Evolutionary conservation across 371 early-diverging fungal species (phyloP), one percentile per base, ranked within the genome.

Genomic region (Haplosporangium sp.): DNA sequence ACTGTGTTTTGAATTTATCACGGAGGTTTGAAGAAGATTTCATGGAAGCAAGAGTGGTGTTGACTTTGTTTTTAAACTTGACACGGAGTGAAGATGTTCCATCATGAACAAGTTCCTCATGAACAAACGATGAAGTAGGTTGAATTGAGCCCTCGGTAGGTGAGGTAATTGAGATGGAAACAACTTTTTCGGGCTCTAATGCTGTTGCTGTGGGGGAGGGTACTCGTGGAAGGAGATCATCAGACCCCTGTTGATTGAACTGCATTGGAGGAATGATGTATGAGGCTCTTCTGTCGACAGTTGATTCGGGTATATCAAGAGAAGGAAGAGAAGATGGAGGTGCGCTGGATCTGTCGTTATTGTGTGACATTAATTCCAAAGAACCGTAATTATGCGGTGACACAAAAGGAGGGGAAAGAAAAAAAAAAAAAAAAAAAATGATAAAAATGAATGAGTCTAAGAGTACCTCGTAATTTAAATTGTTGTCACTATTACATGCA

Each of bases 1-100:
- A 38, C 1, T 65, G 64, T 6, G 61, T 62, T 52, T 65, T 69
- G 48, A 55, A 61, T 44, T 44, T 67, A 37, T 77, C 77, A 17
- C 69, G 64, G 6, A 77, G 58, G 19, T 77, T 77, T 9, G 77
- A 68, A 3, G 72, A 65, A 7, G 77, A 77, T 58, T 69, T 77
- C 57, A 77, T 77, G 6, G 77, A 72, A 34, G 77, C 72, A 19
- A 77, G 63, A 3, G 76, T 71, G 39, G 47, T 61, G 56, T 60
- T 58, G 59, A 76, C 72, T 10, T 63, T 63, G 65, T 72, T 77
- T 53, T 72, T 77, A 50, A 77, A 65, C 58, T 77, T 77, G 13
- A 65, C 53, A 10, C 77, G 72, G 9, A 71, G 50, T 4, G 77
- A 71, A 6, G 77, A 58, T 0, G 34, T 44, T 45, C 52, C 66